Percentiles rank a stretch among this genome's conserved stretches.
Conservation (phyloP, 805 yeast species). For the Spathaspora passalidarum region DNA sequence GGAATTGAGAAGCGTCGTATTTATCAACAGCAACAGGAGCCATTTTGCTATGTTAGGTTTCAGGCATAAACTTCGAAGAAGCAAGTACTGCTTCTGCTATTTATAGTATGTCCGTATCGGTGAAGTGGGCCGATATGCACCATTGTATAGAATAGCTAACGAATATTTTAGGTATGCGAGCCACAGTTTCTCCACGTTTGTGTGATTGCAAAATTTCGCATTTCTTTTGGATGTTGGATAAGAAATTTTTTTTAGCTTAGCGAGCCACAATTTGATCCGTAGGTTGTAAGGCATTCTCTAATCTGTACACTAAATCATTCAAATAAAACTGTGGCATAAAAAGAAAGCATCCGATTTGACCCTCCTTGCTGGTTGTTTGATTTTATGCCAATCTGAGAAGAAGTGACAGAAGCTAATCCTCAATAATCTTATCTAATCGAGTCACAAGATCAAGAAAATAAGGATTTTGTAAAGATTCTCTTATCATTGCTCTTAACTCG, state of each 20-base stretch:
- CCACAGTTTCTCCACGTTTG: not conserved
- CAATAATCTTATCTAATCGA: slow-evolving; percentile 11
- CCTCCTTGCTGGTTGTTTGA: no score
- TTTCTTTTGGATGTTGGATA: not conserved
- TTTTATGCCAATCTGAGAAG: no score
- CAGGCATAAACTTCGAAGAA: not conserved
- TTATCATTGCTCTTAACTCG: slow-evolving; percentile 1
- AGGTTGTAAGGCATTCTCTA: no score
- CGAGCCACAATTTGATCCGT: no score
- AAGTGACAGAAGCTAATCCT: not conserved
- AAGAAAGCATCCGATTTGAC: not conserved
- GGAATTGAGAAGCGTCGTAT: slow-evolving; percentile 24
- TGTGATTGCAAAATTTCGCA: not conserved
- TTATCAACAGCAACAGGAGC: slow-evolving; percentile 15
- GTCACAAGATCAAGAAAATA: slow-evolving; percentile 10
- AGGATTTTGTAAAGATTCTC: slow-evolving; percentile 7
- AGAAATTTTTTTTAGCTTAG: no score
- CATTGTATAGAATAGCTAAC: not conserved
- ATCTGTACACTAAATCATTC: no score
- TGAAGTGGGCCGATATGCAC: not conserved
- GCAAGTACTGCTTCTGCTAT: not conserved
- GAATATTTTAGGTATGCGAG: not conserved
- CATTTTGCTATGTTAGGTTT: slow-evolving; percentile 2
- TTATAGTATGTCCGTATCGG: not conserved
- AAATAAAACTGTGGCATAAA: not conserved